phyloP scores from a whole-genome alignment of 2,329 filamentous ascomycete genomes.

The Sphaerulina vaccinii region DNA sequence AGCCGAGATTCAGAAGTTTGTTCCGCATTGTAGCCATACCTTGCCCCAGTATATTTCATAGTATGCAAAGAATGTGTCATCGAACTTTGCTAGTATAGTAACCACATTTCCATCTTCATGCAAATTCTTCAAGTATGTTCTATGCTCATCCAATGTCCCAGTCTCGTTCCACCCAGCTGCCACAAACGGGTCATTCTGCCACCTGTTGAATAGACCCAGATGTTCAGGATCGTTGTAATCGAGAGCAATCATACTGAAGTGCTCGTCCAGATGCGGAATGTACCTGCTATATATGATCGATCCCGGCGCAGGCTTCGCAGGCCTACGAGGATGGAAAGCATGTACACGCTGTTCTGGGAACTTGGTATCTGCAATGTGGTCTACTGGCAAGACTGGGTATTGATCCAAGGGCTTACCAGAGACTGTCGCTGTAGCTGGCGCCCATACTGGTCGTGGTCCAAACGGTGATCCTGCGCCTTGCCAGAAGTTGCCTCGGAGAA shows the following conservation, averaged over 20 bases:
- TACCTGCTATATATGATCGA: conserved; percentile 74
- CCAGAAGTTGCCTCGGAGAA: conserved; percentile 52
- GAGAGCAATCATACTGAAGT: conserved; percentile 73
- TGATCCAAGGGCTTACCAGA: conserved; percentile 29
- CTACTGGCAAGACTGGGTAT: conserved; percentile 45
- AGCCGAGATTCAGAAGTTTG: neutral
- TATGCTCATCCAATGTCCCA: conserved; percentile 71
- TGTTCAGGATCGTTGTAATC: conserved; percentile 65
- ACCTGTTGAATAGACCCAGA: conserved; percentile 69
- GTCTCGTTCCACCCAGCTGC: conserved; percentile 78
- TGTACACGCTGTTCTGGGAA: conserved; percentile 53
- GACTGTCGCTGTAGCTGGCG: conserved; percentile 24
- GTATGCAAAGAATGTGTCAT: conserved; percentile 70
- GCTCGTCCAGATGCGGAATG: conserved; percentile 72
- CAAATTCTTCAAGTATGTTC: conserved; percentile 66
- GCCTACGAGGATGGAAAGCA: conserved; percentile 68
- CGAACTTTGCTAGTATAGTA: conserved; percentile 68
- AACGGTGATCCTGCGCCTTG: conserved; percentile 46
- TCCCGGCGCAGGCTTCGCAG: conserved; percentile 68
- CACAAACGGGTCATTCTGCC: conserved; percentile 82
- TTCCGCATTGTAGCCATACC: conserved; percentile 32
- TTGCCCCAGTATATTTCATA: conserved; percentile 80
- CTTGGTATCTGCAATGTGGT: conserved; percentile 49
- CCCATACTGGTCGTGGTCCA: conserved; percentile 43
- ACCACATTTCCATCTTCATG: conserved; percentile 72